Conservation (phyloP, 2,329 filamentous ascomycete species). For the Cryphonectria carpinicola region DNA sequence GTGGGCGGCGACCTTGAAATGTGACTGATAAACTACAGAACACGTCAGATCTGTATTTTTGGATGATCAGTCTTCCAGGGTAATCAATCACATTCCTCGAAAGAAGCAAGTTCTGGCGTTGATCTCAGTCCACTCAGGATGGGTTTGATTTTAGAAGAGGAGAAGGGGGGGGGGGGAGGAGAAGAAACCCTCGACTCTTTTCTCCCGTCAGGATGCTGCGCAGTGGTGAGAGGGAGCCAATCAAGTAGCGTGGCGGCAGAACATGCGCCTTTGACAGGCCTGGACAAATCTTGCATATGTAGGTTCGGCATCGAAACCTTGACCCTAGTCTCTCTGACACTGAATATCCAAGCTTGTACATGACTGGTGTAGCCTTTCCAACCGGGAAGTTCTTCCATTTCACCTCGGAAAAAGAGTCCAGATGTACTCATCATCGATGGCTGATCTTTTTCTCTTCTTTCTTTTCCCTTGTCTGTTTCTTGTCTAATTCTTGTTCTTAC, state of each 20-base stretch:
- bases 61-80: not conserved
- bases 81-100: not conserved
- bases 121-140: not conserved
- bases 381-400: not conserved
- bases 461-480: not conserved
- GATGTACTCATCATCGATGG: not conserved
- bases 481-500: not conserved
- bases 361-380: not conserved
- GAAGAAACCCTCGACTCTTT: not conserved
- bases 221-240: not conserved
- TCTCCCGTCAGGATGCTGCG: not conserved
- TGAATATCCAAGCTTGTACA: not conserved
- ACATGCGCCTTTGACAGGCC: not conserved
- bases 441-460: not conserved
- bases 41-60: not conserved
- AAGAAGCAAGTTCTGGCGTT: not conserved
- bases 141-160: too few relatives aligned
- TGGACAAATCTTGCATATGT: not conserved
- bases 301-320: not conserved
- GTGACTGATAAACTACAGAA: not conserved
- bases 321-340: not conserved
- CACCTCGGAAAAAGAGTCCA: not conserved
- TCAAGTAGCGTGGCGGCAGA: not conserved
- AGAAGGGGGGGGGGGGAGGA: too few relatives aligned
- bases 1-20: not conserved